phyloP scores from a whole-genome alignment of 2,329 filamentous ascomycete species.

The Ceratocystis huliohia region DNA sequence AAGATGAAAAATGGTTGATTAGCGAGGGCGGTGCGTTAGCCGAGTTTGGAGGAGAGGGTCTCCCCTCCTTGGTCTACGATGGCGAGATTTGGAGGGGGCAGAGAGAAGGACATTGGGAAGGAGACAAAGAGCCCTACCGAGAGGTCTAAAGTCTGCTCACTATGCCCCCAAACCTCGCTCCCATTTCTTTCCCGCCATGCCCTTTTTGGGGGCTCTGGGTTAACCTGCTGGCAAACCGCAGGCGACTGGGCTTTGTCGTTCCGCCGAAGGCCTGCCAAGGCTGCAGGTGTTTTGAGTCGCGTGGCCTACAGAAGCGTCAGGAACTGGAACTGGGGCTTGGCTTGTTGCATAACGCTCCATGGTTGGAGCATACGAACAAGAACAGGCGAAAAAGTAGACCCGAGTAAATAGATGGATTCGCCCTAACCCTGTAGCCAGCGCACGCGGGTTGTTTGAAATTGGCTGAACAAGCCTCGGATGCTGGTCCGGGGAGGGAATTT shows the following conservation, averaged over 20 bases:
- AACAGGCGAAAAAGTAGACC: neutral
- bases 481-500: neutral
- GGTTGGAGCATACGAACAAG: neutral
- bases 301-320: neutral
- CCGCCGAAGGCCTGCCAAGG: neutral
- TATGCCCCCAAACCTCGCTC: neutral
- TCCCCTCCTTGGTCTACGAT: neutral
- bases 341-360: neutral
- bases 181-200: neutral
- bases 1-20: neutral
- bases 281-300: constrained; percentile 3
- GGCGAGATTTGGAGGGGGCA: neutral
- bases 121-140: neutral
- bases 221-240: neutral
- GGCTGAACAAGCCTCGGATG: neutral
- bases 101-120: neutral
- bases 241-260: neutral
- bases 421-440: neutral
- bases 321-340: neutral
- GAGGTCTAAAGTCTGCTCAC: too few species aligned
- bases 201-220: neutral
- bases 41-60: neutral
- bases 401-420: too few species aligned
- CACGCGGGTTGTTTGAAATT: constrained; percentile 6
- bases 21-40: constrained; percentile 6